These are phyloP conservation scores for Lyophyllum shimeji DNA, from an alignment of 768 basidiomycete genomes.

Conservation along the genomic window DNA sequence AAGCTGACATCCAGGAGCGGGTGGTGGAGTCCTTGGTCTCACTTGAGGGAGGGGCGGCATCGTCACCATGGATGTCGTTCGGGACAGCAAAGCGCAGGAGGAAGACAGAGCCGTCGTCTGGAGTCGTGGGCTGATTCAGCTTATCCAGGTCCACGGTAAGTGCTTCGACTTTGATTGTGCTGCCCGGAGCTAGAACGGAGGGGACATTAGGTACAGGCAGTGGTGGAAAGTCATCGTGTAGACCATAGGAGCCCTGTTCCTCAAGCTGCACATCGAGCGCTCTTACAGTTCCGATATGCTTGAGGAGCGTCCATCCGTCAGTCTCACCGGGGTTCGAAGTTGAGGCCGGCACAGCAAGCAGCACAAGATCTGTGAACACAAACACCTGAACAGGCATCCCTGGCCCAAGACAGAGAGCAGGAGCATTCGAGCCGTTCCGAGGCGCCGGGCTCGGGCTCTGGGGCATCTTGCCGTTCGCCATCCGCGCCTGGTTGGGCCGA, in stretches of 20 bases:
- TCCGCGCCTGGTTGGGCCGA: conserved; percentile 1
- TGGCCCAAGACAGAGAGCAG: not conserved
- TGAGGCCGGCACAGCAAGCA: conserved; percentile 47
- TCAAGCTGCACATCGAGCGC: conserved; percentile 35
- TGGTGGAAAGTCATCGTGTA: not conserved
- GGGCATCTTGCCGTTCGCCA: conserved; percentile 4
- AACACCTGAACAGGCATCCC: conserved; percentile 32
- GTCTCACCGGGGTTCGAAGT: conserved; percentile 13
- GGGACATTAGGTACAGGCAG: not conserved
- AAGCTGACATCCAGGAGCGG: conserved; percentile 47
- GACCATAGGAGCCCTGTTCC: conserved; percentile 14
- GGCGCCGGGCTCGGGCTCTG: conserved; percentile 10
- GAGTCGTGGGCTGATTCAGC: conserved; percentile 35
- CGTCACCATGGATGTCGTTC: conserved; percentile 8
- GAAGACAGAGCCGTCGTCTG: conserved; percentile 28
- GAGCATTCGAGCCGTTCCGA: not conserved
- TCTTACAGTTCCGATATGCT: conserved; percentile 41
- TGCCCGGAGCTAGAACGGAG: conserved; percentile 23
- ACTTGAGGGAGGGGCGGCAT: not conserved
- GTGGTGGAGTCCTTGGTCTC: not conserved
- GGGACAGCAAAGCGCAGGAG: conserved; percentile 34
- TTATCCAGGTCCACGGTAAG: conserved; percentile 43
- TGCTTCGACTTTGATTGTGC: conserved; percentile 46
- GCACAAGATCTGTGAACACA: conserved; percentile 63
- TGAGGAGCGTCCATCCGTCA: conserved; percentile 25